Conservation (phyloP, 108 stramenopile genomes). For the Fragilariopsis cylindrus region DNA sequence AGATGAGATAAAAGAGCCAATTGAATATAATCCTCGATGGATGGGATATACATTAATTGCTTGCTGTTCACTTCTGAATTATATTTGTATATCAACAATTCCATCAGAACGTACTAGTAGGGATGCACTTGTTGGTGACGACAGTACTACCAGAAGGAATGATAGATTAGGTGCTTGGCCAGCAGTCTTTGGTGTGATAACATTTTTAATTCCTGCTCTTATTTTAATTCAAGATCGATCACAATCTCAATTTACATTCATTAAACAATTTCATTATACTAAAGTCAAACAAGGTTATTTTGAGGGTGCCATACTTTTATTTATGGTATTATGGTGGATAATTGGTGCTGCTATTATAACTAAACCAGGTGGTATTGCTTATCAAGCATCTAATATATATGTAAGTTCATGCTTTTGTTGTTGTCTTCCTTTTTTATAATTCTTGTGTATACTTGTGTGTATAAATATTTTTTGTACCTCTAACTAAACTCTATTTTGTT, state of each 20-base stretch:
- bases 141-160: background rate
- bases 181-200: slow-evolving; percentile 49
- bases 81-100: slow-evolving; percentile 30
- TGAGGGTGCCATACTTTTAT: slow-evolving; percentile 57
- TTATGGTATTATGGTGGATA: slow-evolving; percentile 55
- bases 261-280: slow-evolving; percentile 51
- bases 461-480: too few species aligned
- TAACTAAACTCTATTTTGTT: too few species aligned
- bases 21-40: slow-evolving; percentile 66
- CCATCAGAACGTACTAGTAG: background rate
- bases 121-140: background rate
- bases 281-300: slow-evolving; percentile 60
- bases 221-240: slow-evolving; percentile 62
- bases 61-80: slow-evolving; percentile 49
- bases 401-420: slow-evolving; percentile 21
- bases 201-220: slow-evolving; percentile 42
- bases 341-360: slow-evolving; percentile 42
- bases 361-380: slow-evolving; percentile 57
- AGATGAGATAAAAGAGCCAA: background rate
- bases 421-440: too few species aligned
- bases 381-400: slow-evolving; percentile 57
- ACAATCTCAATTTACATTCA: background rate
- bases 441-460: too few species aligned
- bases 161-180: slow-evolving; percentile 22
- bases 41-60: slow-evolving; percentile 54